Conservation (phyloP, 1,284 basidiomycete genomes). For the Leccinum variabile region DNA sequence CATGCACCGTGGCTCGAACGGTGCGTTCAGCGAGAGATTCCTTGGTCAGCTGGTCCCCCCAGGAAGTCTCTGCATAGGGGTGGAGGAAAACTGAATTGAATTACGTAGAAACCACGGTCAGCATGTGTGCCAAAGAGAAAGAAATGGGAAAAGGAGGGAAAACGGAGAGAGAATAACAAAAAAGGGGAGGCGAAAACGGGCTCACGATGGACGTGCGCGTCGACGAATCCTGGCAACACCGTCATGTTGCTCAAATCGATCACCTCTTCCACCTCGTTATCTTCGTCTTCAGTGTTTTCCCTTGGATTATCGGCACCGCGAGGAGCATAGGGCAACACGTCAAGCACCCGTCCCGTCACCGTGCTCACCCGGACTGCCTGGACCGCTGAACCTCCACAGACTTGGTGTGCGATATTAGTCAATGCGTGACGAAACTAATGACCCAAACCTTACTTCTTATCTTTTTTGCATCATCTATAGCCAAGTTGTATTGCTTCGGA, state of each 20-base stretch:
- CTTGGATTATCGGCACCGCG: neutral
- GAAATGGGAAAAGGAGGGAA: neutral
- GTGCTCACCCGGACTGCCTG: slow-evolving; percentile 40
- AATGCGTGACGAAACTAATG: no score
- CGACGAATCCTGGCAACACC: slow-evolving; percentile 65
- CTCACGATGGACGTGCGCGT: slow-evolving; percentile 65
- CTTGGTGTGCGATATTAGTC: no score
- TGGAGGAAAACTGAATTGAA: slow-evolving; percentile 56
- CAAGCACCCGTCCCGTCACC: slow-evolving; percentile 38
- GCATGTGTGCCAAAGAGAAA: neutral
- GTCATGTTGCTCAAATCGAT: slow-evolving; percentile 55
- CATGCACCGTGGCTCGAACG: slow-evolving; percentile 61
- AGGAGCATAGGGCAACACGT: slow-evolving; percentile 24
- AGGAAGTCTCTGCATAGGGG: slow-evolving; percentile 58
- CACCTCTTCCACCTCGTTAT: slow-evolving; percentile 17
- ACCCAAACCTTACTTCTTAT: no score
- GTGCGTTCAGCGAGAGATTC: slow-evolving; percentile 56
- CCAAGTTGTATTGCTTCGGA: no score
- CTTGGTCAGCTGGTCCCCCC: slow-evolving; percentile 63
- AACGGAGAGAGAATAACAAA: no score
- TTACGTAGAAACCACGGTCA: neutral
- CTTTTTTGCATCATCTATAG: no score
- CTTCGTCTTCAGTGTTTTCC: neutral
- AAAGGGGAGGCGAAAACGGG: neutral
- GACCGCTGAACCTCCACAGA: no score